These are phyloP conservation scores for Neoscytalidium dimidiatum DNA, from an alignment of 2,329 filamentous ascomycete genomes.

Conservation along the genomic window DNA sequence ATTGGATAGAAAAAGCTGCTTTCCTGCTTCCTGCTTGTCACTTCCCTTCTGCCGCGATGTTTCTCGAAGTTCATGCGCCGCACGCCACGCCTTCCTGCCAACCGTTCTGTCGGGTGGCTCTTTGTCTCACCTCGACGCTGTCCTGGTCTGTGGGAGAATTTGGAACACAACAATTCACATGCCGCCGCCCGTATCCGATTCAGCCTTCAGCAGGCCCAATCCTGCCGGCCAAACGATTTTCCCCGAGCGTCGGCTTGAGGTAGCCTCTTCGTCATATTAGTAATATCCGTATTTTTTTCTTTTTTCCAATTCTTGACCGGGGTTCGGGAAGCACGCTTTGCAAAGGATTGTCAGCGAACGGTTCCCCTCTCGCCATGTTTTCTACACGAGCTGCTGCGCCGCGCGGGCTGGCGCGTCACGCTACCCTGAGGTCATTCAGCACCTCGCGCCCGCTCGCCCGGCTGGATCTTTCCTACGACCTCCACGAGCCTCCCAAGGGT, in stretches of 20 bases:
- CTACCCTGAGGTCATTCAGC: conserved; percentile 3
- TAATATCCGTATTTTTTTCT: neutral
- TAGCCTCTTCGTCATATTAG: neutral
- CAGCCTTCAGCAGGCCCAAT: neutral
- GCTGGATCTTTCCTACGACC: conserved; percentile 61
- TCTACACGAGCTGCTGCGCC: conserved; percentile 5
- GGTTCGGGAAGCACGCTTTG: neutral
- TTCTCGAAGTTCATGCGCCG: neutral
- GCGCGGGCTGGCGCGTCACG: neutral
- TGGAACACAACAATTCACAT: neutral
- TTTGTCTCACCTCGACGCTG: neutral
- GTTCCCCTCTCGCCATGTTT: conserved; percentile 6
- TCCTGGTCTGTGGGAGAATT: neutral
- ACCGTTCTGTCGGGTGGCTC: neutral
- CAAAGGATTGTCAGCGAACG: neutral
- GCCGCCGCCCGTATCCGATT: neutral
- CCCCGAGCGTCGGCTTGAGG: neutral
- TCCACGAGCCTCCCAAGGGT: conserved; percentile 59
- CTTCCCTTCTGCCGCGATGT: neutral
- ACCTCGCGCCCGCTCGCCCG: conserved; percentile 14
- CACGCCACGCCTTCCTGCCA: neutral
- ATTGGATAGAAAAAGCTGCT: neutral
- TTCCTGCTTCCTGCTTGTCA: neutral
- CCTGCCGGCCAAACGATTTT: conserved; percentile 12
- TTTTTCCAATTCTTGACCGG: neutral